Percentiles rank a stretch among this genome's conserved stretches.
These are phyloP conservation scores for Suillus placidus DNA, from an alignment of 768 basidiomycete genomes.

Conservation along the genomic window DNA sequence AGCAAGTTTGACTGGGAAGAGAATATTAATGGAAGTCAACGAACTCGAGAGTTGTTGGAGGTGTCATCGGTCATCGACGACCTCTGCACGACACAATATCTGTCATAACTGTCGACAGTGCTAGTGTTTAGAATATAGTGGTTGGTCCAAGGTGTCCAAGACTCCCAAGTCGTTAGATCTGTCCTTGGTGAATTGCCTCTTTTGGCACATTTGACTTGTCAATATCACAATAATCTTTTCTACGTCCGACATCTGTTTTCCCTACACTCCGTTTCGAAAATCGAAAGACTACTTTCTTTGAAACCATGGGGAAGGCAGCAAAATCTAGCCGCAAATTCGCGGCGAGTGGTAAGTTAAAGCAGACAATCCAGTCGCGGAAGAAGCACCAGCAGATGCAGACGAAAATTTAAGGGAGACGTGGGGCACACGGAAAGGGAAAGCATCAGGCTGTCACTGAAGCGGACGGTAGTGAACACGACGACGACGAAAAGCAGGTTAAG, in stretches of 20 bases:
- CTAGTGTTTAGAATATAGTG: background rate
- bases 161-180: background rate
- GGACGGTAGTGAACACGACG: conserved; percentile 36
- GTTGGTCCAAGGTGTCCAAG: background rate
- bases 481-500: conserved; percentile 22
- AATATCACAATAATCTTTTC: background rate
- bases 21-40: no score
- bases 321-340: conserved; percentile 90
- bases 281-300: background rate
- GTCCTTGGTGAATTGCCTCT: background rate
- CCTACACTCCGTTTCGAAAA: background rate
- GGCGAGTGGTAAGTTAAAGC: conserved; percentile 84
- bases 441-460: conserved; percentile 28
- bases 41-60: no score
- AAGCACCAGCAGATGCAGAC: conserved; percentile 78
- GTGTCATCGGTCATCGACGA: no score
- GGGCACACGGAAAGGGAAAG: conserved; percentile 42
- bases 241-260: background rate
- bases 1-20: no score
- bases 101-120: background rate
- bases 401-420: conserved; percentile 64
- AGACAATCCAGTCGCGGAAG: conserved; percentile 80
- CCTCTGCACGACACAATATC: no score
- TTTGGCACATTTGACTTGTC: background rate
- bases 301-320: conserved; percentile 59